A percentile compares a stretch with the other conserved stretches of the same genome.
Conservation (phyloP, 164 flowering plant genomes). For the Annona cherimola region DNA sequence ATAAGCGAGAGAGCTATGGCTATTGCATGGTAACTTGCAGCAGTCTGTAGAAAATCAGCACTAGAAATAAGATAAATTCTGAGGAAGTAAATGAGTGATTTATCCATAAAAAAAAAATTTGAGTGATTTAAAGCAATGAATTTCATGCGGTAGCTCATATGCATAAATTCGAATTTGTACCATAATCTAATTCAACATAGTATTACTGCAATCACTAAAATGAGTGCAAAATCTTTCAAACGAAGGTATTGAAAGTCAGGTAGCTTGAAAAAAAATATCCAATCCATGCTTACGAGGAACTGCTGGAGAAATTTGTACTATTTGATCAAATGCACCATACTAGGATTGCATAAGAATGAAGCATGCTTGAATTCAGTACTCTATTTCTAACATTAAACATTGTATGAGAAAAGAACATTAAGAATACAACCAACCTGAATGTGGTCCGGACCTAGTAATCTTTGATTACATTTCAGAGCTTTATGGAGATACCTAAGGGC, state of each 20-base stretch:
- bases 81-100: background rate
- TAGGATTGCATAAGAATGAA: background rate
- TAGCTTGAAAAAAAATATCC: background rate
- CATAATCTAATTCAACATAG: background rate
- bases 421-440: constrained; percentile 63
- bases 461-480: constrained; percentile 94
- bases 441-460: constrained; percentile 95
- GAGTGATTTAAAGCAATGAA: background rate
- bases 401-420: background rate
- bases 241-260: background rate
- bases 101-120: background rate
- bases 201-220: background rate
- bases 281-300: background rate
- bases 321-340: background rate
- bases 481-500: constrained; percentile 98
- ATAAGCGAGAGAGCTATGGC: constrained; percentile 99
- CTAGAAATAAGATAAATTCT: constrained; percentile 9
- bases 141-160: background rate
- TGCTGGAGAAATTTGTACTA: background rate
- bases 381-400: background rate
- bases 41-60: constrained; percentile 54
- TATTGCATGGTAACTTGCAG: constrained; percentile 99
- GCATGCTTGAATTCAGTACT: background rate
- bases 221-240: background rate
- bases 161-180: background rate